phyloP scores from a whole-genome alignment of 2,329 filamentous ascomycete genomes.

The Tolypocladium tropicale region DNA sequence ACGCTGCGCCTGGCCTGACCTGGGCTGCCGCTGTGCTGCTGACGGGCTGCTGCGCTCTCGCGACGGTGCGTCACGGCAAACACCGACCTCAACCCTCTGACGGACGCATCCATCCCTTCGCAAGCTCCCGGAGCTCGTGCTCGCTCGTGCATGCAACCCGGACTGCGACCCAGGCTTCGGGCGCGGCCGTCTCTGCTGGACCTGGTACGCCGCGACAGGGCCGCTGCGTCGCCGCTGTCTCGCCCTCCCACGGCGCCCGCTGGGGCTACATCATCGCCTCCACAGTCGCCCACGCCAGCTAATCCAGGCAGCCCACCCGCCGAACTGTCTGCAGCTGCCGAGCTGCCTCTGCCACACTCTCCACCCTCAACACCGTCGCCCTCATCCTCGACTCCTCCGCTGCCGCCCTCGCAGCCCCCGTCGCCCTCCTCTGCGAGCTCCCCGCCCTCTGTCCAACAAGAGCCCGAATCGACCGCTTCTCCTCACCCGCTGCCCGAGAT shows the following conservation, averaged over 20 bases:
- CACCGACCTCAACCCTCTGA: not conserved
- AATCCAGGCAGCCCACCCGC: not conserved
- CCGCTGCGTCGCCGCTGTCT: not conserved
- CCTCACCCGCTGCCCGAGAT: slow-evolving; percentile 32
- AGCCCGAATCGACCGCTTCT: slow-evolving; percentile 15
- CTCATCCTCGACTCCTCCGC: slow-evolving; percentile 21
- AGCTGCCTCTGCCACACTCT: slow-evolving; percentile 31
- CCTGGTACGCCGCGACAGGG: slow-evolving; percentile 26
- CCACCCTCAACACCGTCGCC: slow-evolving; percentile 25
- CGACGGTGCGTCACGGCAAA: not conserved
- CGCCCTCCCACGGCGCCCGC: slow-evolving; percentile 7
- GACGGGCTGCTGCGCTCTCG: not conserved
- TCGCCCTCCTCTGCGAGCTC: slow-evolving; percentile 18
- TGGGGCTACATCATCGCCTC: slow-evolving; percentile 23
- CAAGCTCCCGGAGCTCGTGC: not conserved
- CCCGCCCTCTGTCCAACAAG: slow-evolving; percentile 12
- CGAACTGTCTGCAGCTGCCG: slow-evolving; percentile 16
- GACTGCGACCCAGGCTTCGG: slow-evolving; percentile 38
- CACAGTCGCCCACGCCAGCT: slow-evolving; percentile 10
- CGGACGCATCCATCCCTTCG: not conserved
- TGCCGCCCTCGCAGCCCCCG: slow-evolving; percentile 16
- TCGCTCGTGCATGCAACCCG: slow-evolving; percentile 35
- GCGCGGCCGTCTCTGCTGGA: slow-evolving; percentile 44
- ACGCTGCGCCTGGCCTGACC: no score
- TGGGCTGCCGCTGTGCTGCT: no score